Evolutionary conservation across 2,329 filamentous ascomycete genomes (phyloP).

Genomic region (Onygenales sp.): DNA sequence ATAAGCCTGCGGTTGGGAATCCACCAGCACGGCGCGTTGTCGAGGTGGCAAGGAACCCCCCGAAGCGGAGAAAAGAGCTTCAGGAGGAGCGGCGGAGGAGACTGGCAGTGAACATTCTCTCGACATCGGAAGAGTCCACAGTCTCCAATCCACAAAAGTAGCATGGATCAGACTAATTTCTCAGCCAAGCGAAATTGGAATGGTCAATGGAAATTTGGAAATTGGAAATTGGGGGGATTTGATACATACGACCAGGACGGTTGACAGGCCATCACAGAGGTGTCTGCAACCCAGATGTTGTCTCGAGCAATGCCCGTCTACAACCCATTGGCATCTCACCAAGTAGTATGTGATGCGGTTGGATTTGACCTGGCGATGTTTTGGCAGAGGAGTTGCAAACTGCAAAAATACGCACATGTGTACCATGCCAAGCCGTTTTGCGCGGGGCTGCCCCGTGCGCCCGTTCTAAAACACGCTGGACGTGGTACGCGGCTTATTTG

Average conservation of each 20-base stretch:
- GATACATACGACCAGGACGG: too few species aligned
- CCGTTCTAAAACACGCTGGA: too few species aligned
- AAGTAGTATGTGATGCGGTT: too few species aligned
- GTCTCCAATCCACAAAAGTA: neutral
- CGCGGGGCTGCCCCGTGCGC: too few species aligned
- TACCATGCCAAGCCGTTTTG: neutral
- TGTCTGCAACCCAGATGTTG: too few species aligned
- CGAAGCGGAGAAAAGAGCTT: neutral
- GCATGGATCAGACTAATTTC: constrained; percentile 3
- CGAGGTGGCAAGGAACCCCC: neutral
- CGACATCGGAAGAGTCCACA: neutral
- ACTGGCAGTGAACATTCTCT: neutral
- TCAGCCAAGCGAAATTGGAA: constrained; percentile 1
- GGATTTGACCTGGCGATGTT: too few species aligned
- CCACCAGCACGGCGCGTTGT: neutral
- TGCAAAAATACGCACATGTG: neutral
- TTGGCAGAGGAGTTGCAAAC: neutral
- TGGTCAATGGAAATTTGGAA: neutral
- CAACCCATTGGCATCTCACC: too few species aligned
- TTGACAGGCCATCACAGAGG: too few species aligned
- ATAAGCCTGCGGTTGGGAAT: neutral
- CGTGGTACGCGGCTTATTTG: neutral
- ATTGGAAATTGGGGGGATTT: neutral
- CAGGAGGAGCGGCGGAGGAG: neutral
- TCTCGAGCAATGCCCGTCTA: too few species aligned